phyloP scores from a whole-genome alignment of 2,329 filamentous ascomycete species.

The Lasiodiplodia gonubiensis region DNA sequence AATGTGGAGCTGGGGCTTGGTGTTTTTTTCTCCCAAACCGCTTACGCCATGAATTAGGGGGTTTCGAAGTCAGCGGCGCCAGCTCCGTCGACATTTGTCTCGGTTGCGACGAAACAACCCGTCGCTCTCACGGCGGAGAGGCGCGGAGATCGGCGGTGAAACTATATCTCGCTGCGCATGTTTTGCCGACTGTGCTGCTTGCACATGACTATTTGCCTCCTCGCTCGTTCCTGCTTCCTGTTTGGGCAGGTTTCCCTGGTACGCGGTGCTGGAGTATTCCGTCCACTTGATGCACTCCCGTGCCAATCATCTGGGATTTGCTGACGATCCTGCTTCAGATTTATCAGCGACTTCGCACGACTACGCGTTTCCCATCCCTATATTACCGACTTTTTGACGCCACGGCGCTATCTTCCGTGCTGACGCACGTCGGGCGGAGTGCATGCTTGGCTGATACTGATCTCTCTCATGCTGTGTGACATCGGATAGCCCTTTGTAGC shows the following conservation, averaged over 20 bases:
- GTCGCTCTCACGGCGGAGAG: neutral
- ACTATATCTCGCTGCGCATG: neutral
- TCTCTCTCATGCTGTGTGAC: neutral
- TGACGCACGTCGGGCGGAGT: neutral
- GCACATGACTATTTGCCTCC: neutral
- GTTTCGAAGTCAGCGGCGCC: neutral
- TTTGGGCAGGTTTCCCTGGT: neutral
- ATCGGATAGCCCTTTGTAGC: neutral
- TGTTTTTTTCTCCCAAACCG: neutral
- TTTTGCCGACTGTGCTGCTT: neutral
- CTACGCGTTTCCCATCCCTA: neutral
- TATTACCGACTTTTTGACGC: neutral
- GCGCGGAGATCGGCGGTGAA: neutral
- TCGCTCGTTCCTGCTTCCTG: neutral
- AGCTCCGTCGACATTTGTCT: neutral
- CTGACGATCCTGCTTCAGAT: neutral
- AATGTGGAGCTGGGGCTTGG: conserved; percentile 2
- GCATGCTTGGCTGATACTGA: neutral
- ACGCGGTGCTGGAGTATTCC: neutral
- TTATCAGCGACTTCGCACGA: neutral
- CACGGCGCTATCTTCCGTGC: neutral
- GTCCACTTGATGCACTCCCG: neutral
- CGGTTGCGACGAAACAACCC: neutral
- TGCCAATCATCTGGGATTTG: neutral
- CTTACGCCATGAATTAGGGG: neutral